A percentile compares a stretch with the other conserved stretches of the same genome.
Evolutionary conservation across 2,329 filamentous ascomycete species (phyloP).

Genomic region (Penicillium italicum): DNA sequence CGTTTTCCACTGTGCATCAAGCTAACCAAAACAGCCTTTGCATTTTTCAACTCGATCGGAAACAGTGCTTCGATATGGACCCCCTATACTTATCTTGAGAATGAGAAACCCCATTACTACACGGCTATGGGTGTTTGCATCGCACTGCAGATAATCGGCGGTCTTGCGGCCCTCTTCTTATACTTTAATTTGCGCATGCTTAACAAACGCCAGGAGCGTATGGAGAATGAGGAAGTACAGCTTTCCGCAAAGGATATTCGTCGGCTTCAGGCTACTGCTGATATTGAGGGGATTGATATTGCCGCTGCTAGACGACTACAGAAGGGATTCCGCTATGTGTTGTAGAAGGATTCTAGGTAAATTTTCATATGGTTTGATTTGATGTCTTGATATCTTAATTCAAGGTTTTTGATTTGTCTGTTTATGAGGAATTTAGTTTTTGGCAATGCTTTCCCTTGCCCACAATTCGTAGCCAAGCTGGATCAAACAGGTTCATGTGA

Average conservation of each 20-base stretch:
- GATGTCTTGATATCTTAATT: neutral
- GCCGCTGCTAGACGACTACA: slow-evolving; percentile 50
- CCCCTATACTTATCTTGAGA: slow-evolving; percentile 46
- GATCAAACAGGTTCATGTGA: no score
- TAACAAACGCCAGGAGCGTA: slow-evolving; percentile 50
- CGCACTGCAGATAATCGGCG: slow-evolving; percentile 38
- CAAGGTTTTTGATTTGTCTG: neutral
- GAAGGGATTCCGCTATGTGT: slow-evolving; percentile 54
- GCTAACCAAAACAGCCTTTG: slow-evolving; percentile 38
- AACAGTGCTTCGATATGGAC: slow-evolving; percentile 54
- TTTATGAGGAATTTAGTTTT: no score
- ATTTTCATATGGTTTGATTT: neutral
- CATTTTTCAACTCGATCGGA: slow-evolving; percentile 54
- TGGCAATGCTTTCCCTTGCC: no score
- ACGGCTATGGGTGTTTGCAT: slow-evolving; percentile 45
- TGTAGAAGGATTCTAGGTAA: slow-evolving; percentile 27
- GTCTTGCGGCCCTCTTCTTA: slow-evolving; percentile 36
- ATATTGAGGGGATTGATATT: slow-evolving; percentile 51
- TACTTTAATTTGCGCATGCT: slow-evolving; percentile 41
- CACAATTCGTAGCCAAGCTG: no score
- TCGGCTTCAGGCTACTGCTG: slow-evolving; percentile 50
- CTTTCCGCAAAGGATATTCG: slow-evolving; percentile 48
- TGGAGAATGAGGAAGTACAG: slow-evolving; percentile 49
- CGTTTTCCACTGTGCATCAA: neutral
- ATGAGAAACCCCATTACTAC: slow-evolving; percentile 40